Conservation (phyloP, 371 early-diverging fungal genomes). For the Syncephalastrum racemosum region DNA sequence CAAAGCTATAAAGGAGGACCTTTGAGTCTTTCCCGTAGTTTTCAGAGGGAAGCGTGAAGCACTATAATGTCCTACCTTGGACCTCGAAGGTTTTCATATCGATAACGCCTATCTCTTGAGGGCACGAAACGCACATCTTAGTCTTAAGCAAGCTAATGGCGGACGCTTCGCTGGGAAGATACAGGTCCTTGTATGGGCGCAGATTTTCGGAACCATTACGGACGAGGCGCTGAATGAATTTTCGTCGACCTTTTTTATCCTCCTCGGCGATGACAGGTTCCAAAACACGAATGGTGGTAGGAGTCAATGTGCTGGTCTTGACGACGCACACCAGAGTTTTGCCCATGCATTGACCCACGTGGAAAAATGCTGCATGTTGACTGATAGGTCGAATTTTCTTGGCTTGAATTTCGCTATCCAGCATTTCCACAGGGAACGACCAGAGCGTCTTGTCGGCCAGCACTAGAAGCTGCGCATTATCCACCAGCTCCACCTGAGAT, state of each 20-base stretch:
- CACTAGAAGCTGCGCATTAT: slow-evolving; percentile 70
- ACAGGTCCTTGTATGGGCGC: slow-evolving; percentile 81
- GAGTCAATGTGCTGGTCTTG: slow-evolving; percentile 58
- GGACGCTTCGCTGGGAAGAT: slow-evolving; percentile 86
- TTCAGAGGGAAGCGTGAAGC: background rate
- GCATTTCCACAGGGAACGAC: slow-evolving; percentile 69
- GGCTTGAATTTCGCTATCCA: slow-evolving; percentile 49
- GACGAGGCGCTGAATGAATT: slow-evolving; percentile 46
- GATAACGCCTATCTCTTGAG: slow-evolving; percentile 91
- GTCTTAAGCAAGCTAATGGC: slow-evolving; percentile 81
- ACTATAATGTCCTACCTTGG: slow-evolving; percentile 20
- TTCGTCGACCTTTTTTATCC: slow-evolving; percentile 53
- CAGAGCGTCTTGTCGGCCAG: slow-evolving; percentile 69
- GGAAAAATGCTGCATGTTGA: slow-evolving; percentile 85
- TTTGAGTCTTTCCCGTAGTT: background rate
- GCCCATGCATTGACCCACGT: slow-evolving; percentile 78
- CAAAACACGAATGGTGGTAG: slow-evolving; percentile 77
- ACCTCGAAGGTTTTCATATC: slow-evolving; percentile 75
- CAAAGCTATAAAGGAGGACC: slow-evolving; percentile 18
- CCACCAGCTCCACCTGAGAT: slow-evolving; percentile 76
- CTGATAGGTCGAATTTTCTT: slow-evolving; percentile 69
- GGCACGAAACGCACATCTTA: slow-evolving; percentile 89
- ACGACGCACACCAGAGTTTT: slow-evolving; percentile 75
- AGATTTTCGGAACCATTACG: slow-evolving; percentile 53
- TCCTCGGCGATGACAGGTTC: slow-evolving; percentile 68